These are phyloP conservation scores for Chaetomidium leptoderma DNA, from an alignment of 495 filamentous ascomycete genomes.

Conservation along the genomic window DNA sequence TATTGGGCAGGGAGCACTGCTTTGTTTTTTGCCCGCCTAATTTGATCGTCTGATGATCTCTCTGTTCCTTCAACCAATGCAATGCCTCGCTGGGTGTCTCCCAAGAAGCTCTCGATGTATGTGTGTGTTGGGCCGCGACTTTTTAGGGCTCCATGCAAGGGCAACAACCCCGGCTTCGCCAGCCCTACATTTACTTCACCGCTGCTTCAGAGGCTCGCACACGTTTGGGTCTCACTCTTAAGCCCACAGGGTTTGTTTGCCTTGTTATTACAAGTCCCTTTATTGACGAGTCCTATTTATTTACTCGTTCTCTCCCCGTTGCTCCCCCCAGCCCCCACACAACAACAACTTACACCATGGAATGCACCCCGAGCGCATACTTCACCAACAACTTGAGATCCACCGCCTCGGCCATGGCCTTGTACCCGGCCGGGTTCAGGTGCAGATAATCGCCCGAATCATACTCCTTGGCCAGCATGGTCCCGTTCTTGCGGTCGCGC, in stretches of 20 bases:
- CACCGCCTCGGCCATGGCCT: slow-evolving; percentile 53
- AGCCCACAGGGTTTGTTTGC: no score
- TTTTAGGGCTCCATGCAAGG: neutral
- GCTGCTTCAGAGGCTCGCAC: no score
- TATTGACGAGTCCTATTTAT: neutral
- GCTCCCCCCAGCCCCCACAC: neutral
- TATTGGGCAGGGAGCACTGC: slow-evolving; percentile 2
- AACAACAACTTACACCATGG: slow-evolving; percentile 16
- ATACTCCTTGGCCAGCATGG: slow-evolving; percentile 42
- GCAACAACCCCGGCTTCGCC: no score
- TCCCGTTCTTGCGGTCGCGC: slow-evolving; percentile 43
- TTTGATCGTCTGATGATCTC: neutral
- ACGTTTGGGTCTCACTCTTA: no score
- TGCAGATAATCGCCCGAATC: slow-evolving; percentile 63
- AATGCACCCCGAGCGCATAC: slow-evolving; percentile 23
- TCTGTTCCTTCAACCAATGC: neutral
- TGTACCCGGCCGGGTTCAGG: slow-evolving; percentile 54
- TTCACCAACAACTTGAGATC: slow-evolving; percentile 47
- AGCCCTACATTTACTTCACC: no score
- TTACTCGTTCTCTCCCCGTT: neutral
- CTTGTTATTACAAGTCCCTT: no score
- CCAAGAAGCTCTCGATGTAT: neutral
- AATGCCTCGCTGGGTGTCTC: neutral
- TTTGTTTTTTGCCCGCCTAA: neutral
- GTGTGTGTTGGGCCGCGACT: neutral